Conservation (phyloP, 2,329 filamentous ascomycete species). For the Ophiocordyceps camponoti-rufipedis region DNA sequence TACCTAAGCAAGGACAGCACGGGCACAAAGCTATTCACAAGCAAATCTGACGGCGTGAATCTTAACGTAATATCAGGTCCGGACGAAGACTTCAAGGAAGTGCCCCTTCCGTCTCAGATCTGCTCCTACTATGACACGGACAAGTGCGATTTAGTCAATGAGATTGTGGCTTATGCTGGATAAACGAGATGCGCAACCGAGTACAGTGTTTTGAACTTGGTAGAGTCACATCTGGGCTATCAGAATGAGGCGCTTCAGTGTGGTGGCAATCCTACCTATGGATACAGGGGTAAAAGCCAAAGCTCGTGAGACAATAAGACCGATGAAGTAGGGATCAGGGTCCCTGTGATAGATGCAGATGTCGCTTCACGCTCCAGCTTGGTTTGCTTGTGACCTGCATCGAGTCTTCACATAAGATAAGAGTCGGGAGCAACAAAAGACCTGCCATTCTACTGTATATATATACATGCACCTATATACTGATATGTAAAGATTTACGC, state of each 20-base stretch:
- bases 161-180: constrained; percentile 90
- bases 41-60: constrained; percentile 77
- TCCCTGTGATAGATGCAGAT: too few species aligned
- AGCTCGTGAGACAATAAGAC: too few species aligned
- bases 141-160: constrained; percentile 62
- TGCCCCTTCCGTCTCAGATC: constrained; percentile 78
- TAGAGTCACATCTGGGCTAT: too few species aligned
- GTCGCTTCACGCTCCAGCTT: too few species aligned
- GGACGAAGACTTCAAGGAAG: constrained; percentile 72
- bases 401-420: too few species aligned
- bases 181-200: constrained; percentile 18
- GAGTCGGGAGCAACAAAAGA: too few species aligned
- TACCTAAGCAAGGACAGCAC: constrained; percentile 72
- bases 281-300: too few species aligned
- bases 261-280: too few species aligned
- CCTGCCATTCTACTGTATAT: background rate
- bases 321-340: too few species aligned
- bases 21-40: constrained; percentile 68
- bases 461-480: background rate
- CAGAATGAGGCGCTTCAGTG: too few species aligned
- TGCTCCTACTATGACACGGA: constrained; percentile 52
- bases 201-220: too few species aligned
- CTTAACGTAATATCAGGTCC: constrained; percentile 57
- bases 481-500: background rate
- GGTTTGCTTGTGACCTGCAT: too few species aligned